phyloP scores from a whole-genome alignment of 202 grass and related monocot species.

The Panicum virgatum region DNA sequence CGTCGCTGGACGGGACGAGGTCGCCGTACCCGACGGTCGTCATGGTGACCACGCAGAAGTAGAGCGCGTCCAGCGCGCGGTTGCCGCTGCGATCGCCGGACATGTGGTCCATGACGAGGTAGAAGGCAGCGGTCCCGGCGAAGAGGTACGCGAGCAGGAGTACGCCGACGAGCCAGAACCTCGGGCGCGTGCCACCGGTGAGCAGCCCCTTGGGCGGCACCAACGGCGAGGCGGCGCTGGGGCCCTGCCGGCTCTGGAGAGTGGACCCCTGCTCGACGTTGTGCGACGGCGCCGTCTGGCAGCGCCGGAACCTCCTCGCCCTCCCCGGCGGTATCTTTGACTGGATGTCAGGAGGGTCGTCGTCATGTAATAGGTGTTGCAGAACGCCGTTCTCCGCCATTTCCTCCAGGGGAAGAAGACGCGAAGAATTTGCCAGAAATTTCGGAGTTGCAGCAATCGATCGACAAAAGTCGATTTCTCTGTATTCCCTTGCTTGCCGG shows the following conservation, averaged over 20 bases:
- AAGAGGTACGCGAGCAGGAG: conserved; percentile 65
- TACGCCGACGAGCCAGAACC: conserved; percentile 46
- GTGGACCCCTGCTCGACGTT: conserved; percentile 13
- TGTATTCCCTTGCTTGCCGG: background rate
- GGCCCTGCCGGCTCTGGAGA: background rate
- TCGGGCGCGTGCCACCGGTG: conserved; percentile 22
- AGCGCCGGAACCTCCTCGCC: conserved; percentile 49
- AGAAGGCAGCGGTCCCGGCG: conserved; percentile 53
- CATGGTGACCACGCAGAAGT: conserved; percentile 89
- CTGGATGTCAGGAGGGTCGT: background rate
- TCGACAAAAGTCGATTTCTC: too few relatives aligned
- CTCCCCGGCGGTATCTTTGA: background rate
- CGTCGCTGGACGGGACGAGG: conserved; percentile 55
- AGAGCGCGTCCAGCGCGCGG: conserved; percentile 60
- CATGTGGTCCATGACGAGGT: conserved; percentile 63
- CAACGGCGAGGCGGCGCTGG: too few relatives aligned
- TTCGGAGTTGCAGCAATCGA: background rate
- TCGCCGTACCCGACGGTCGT: conserved; percentile 90
- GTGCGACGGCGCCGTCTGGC: conserved; percentile 45
- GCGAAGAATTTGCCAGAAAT: background rate
- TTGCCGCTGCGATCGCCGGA: conserved; percentile 44
- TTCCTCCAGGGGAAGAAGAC: background rate
- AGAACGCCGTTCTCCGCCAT: background rate
- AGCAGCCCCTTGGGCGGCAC: conserved; percentile 36
- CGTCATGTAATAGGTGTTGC: background rate